phyloP scores from a whole-genome alignment of 2,329 filamentous ascomycete species.

The Didymella pinodella region DNA sequence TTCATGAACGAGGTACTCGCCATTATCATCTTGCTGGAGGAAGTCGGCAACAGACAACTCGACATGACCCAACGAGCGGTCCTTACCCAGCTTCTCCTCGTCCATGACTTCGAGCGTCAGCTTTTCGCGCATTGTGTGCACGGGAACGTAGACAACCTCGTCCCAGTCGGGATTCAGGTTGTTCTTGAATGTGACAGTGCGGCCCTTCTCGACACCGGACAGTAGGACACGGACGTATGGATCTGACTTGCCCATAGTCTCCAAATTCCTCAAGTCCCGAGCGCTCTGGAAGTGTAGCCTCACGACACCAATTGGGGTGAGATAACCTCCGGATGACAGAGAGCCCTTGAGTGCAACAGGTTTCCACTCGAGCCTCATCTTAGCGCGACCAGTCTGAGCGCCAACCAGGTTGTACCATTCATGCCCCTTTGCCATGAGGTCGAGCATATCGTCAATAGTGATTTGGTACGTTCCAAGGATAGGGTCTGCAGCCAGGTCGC shows the following conservation, averaged over 20 bases:
- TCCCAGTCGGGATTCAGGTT: slow-evolving; percentile 96
- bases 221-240: slow-evolving; percentile 89
- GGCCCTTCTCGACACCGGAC: slow-evolving; percentile 87
- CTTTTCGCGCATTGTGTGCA: slow-evolving; percentile 85
- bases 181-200: slow-evolving; percentile 95
- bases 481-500: slow-evolving; percentile 82
- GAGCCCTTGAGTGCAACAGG: slow-evolving; percentile 86
- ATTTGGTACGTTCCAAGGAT: slow-evolving; percentile 93
- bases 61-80: slow-evolving; percentile 82
- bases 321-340: slow-evolving; percentile 81
- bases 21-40: slow-evolving; percentile 76
- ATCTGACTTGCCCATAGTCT: slow-evolving; percentile 96
- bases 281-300: slow-evolving; percentile 90
- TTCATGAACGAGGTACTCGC: slow-evolving; percentile 82
- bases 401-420: slow-evolving; percentile 94
- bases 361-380: slow-evolving; percentile 94
- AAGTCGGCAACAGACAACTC: slow-evolving; percentile 83
- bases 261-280: slow-evolving; percentile 84
- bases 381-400: slow-evolving; percentile 81
- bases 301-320: slow-evolving; percentile 94
- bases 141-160: slow-evolving; percentile 90
- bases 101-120: slow-evolving; percentile 96
- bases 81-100: slow-evolving; percentile 88
- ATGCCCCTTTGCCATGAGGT: slow-evolving; percentile 88
- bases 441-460: slow-evolving; percentile 91